Evolutionary conservation across 768 basidiomycete genomes (phyloP), one percentile per base, ranked within the genome.

Genomic region (Hemileccinum rubropunctum): DNA sequence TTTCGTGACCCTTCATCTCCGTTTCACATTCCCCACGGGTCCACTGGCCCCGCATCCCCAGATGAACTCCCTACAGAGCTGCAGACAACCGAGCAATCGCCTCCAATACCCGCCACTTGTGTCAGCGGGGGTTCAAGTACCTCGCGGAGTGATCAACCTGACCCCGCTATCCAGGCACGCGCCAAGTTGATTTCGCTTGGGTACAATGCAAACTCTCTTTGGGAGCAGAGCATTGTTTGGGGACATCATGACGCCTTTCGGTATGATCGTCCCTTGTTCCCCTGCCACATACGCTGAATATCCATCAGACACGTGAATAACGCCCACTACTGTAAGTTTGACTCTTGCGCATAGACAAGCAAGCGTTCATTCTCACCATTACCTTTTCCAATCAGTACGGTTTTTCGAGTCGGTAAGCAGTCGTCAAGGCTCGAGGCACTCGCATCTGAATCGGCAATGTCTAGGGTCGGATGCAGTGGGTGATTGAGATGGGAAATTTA

Each of bases 201-300:
- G 0, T 81, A 80, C 52, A 83, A 88, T 60, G 74, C 80, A 2
- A 56, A 64, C 23, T 86, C 84, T n/a, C 82, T 90, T 48, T 88
- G 83, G 83, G 84, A 88, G 60, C 88, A 90, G 60, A 71, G 69
- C 13, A 78, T 91, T n/a, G 81, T 76, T 0, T 90, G 88, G 88
- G 88, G 88, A 44, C 84, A 90, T 54, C 82, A 85, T 27, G 88
- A 91, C 58, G 71, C 88, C 1, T 88, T 89, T 61, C 83, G 83
- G 88, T 88, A 62, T 37, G 18, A 15, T 15, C 48, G 12, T 23
- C 45, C 14, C 26, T 21, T 14, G 5, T 45, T 39, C 26, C 26
- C 15, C 13, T 4, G 6, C 6, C 21, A n/a, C 4, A 0, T 33
- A 33, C 21, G 8, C 41, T 53, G 13, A 51, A 34, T 9, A 10